Evolutionary conservation across 179 eudicot species (phyloP).

Genomic region (Beta lomatogona): DNA sequence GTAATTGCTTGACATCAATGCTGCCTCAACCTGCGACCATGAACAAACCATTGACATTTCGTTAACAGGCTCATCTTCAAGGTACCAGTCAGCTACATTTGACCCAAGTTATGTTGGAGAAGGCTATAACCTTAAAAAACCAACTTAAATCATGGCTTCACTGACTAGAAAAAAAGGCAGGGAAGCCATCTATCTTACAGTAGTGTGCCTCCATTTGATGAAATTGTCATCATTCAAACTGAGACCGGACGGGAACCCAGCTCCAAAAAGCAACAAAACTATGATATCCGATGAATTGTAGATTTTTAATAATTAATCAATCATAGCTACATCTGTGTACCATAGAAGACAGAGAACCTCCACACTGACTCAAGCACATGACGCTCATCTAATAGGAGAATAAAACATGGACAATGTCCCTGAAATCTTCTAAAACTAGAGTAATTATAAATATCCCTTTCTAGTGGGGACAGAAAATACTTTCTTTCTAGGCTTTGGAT

Average conservation of each 20-base stretch:
- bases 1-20: slow-evolving; percentile 57
- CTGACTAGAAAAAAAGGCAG: background rate
- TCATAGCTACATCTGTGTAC: background rate
- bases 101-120: background rate
- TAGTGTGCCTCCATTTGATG: background rate
- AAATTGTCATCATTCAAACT: background rate
- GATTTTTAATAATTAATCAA: background rate
- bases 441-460: background rate
- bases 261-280: slow-evolving; percentile 3
- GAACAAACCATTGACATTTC: background rate
- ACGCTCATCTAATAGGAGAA: background rate
- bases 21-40: slow-evolving; percentile 77
- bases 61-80: background rate
- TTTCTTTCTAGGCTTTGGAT: background rate
- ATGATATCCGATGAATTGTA: background rate
- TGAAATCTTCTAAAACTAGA: background rate
- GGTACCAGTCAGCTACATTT: background rate
- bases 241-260: background rate
- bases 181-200: background rate
- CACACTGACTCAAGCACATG: slow-evolving; percentile 6
- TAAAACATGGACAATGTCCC: background rate
- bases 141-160: slow-evolving; percentile 2
- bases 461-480: background rate
- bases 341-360: background rate
- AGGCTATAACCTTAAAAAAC: background rate